phyloP scores from a whole-genome alignment of 2,329 filamentous ascomycete species.

The Kalmusia sp. region DNA sequence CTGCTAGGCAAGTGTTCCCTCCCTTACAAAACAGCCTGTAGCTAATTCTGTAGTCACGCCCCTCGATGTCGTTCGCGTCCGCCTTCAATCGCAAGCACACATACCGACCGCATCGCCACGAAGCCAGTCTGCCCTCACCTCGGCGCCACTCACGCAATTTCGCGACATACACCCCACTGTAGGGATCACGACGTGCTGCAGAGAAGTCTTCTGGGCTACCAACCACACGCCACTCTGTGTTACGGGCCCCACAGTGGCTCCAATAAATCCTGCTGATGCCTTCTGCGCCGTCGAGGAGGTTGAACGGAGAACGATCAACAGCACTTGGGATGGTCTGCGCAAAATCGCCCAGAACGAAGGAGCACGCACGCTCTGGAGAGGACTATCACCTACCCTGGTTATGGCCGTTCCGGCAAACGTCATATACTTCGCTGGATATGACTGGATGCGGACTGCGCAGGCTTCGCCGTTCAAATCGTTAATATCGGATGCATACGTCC shows the following conservation, averaged over 20 bases:
- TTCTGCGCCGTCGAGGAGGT: conserved; percentile 89
- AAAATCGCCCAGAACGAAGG: conserved; percentile 98
- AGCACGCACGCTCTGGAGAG: conserved; percentile 84
- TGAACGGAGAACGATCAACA: conserved; percentile 82
- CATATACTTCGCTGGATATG: conserved; percentile 98
- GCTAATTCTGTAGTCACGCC: conserved; percentile 74
- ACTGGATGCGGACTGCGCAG: conserved; percentile 82
- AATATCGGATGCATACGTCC: conserved; percentile 71
- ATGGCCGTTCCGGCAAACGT: conserved; percentile 97
- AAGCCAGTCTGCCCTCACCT: conserved; percentile 50
- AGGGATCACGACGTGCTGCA: conserved; percentile 92
- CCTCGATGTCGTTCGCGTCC: conserved; percentile 94
- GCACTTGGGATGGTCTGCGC: conserved; percentile 86
- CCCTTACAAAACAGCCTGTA: background rate
- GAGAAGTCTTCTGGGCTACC: conserved; percentile 95
- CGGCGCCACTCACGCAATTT: conserved; percentile 52
- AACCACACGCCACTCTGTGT: conserved; percentile 84
- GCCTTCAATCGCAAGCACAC: conserved; percentile 83
- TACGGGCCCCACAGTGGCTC: conserved; percentile 63
- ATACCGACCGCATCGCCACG: conserved; percentile 59
- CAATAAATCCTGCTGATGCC: conserved; percentile 54
- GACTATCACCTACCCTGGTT: conserved; percentile 88
- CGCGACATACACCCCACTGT: conserved; percentile 81
- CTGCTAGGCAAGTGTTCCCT: conserved; percentile 71
- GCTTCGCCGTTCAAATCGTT: conserved; percentile 72